These are phyloP conservation scores for Leptoxyphium fumago DNA, from an alignment of 2,329 filamentous ascomycete genomes.

Conservation along the genomic window DNA sequence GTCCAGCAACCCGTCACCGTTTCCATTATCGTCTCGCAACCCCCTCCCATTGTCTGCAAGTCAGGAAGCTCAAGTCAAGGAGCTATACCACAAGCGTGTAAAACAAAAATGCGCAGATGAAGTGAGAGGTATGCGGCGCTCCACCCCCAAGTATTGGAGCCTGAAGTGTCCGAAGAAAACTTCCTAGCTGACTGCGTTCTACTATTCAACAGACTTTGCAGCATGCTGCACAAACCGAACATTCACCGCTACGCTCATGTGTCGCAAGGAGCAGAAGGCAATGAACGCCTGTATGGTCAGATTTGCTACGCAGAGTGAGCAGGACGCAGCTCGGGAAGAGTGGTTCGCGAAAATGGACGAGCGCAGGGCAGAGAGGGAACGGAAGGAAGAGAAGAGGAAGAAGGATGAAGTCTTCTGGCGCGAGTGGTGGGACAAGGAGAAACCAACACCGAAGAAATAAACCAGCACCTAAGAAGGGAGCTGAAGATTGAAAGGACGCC, in stretches of 20 bases:
- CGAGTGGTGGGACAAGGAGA: conserved; percentile 35
- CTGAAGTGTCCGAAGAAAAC: not conserved
- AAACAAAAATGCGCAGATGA: conserved; percentile 53
- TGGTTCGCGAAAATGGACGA: conserved; percentile 75
- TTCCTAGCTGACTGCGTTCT: not conserved
- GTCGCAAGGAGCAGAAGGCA: conserved; percentile 58
- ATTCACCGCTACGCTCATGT: conserved; percentile 75
- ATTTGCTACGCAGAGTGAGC: conserved; percentile 69
- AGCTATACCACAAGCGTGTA: conserved; percentile 68
- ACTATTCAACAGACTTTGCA: conserved; percentile 56
- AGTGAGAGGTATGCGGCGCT: conserved; percentile 27
- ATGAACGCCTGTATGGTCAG: conserved; percentile 94
- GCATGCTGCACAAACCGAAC: conserved; percentile 77
- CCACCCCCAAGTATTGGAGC: not conserved
- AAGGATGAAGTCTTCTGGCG: conserved; percentile 32
- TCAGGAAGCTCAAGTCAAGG: conserved; percentile 69
- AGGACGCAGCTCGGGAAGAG: conserved; percentile 79
- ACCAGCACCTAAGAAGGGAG: no score
- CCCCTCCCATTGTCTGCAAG: conserved; percentile 69
- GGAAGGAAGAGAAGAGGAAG: conserved; percentile 29
- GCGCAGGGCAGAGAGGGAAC: conserved; percentile 52
- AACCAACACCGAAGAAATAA: not conserved
- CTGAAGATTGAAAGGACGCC: no score
- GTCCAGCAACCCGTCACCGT: conserved; percentile 2
- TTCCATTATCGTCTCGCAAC: conserved; percentile 39